These are phyloP conservation scores for Sisymbrium irio DNA, from an alignment of 345 rosid species.

Conservation along the genomic window DNA sequence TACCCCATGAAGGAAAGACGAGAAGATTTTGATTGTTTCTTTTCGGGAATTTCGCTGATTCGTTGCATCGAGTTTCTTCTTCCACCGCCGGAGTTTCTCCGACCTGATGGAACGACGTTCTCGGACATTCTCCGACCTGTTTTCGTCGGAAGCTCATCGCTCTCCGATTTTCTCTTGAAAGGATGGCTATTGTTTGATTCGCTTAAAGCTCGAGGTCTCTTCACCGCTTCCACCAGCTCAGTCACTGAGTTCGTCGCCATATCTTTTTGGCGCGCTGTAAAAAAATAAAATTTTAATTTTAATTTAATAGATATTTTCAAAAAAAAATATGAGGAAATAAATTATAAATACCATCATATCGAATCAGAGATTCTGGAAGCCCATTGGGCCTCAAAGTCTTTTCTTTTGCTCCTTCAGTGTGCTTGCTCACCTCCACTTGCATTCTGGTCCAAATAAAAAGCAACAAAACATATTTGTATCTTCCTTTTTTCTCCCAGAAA, in stretches of 20 bases:
- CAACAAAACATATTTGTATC: background rate
- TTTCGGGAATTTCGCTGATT: constrained; percentile 70
- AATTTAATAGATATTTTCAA: background rate
- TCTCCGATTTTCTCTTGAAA: constrained; percentile 50
- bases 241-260: constrained; percentile 66
- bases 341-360: constrained; percentile 78
- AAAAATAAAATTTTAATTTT: background rate
- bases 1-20: constrained; percentile 91
- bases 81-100: constrained; percentile 48
- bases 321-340: background rate
- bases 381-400: constrained; percentile 86
- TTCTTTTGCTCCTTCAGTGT: constrained; percentile 86
- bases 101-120: constrained; percentile 45
- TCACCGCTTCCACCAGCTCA: constrained; percentile 85
- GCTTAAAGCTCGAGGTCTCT: constrained; percentile 76
- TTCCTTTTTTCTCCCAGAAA: background rate
- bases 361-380: constrained; percentile 87
- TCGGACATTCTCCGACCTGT: constrained; percentile 57
- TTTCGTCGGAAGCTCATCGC: constrained; percentile 35
- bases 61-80: constrained; percentile 63
- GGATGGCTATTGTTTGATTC: constrained; percentile 60
- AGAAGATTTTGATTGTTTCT: constrained; percentile 54
- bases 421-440: constrained; percentile 98
- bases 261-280: constrained; percentile 83
- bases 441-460: constrained; percentile 50